Percentiles rank a stretch among this genome's conserved stretches.
These are phyloP conservation scores for Punctularia strigosozonata DNA, from an alignment of 768 basidiomycete species.

Conservation along the genomic window DNA sequence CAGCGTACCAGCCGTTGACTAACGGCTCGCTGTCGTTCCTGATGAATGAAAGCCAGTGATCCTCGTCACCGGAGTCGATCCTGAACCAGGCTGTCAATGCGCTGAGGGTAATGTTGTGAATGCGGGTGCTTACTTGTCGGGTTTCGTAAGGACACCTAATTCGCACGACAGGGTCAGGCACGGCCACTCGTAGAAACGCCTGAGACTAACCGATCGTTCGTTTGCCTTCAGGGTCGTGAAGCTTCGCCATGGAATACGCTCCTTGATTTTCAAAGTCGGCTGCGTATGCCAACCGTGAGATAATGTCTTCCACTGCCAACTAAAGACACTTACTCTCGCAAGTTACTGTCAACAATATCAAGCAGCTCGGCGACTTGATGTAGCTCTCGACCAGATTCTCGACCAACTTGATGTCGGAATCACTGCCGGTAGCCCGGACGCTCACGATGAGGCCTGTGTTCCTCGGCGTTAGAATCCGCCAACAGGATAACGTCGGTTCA, in stretches of 20 bases:
- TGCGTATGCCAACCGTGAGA: too few species aligned
- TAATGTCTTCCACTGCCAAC: too few species aligned
- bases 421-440: constrained; percentile 34
- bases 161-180: not conserved
- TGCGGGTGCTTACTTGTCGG: too few species aligned
- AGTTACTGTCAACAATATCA: constrained; percentile 46
- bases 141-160: constrained; percentile 63
- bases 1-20: constrained; percentile 42
- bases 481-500: not conserved
- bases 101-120: too few species aligned
- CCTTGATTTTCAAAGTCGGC: constrained; percentile 78
- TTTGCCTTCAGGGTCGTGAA: constrained; percentile 46
- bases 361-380: constrained; percentile 50
- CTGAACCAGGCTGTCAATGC: too few species aligned
- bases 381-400: constrained; percentile 44
- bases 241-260: constrained; percentile 52
- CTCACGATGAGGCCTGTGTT: constrained; percentile 45
- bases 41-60: constrained; percentile 44
- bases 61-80: constrained; percentile 43
- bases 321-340: constrained; percentile 56
- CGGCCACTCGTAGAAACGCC: not conserved
- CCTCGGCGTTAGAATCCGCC: not conserved
- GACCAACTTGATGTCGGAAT: constrained; percentile 50
- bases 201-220: constrained; percentile 52
- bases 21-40: constrained; percentile 39